Base-by-base conservation (phyloP, 2,329 filamentous ascomycete species). In the Claviceps fusiformis region DNA sequence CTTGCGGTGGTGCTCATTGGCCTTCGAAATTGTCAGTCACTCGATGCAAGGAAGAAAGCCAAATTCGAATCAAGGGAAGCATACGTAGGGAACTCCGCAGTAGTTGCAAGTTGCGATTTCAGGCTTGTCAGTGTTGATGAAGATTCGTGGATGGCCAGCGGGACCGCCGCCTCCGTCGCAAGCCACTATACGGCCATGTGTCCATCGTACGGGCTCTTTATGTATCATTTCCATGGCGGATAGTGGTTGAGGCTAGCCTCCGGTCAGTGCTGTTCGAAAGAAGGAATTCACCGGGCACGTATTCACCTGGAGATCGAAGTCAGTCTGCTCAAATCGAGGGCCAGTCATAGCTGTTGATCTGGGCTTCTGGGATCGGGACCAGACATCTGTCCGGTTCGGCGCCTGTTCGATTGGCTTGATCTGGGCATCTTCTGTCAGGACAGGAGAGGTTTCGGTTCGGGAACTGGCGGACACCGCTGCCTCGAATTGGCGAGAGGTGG, bases 91-190 rank as follows among this genome's bases (percentile, higher is more conserved):
- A 62, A 93, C 70, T 54, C 93, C 93, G 69, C 93, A 98, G 76
- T 98, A 98, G 66, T 80, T 85, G 78, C 93, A 98, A 68, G 77
- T 77, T 71, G 82, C 82, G 65, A 98, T 95, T 76, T 97, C 85
- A 47, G 93, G 88, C 79, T 96, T 97, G 74, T 98, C 93, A 62
- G 87, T 85, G 74, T 98, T 98, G 81, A 98, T 98, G 71, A 90
- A 98, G 73, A 98, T 86, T 66, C 82, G 82, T 52, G 93, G 93
- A 71, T 98, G 93, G 47, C 93, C 93, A 55, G 88, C 75, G 37
- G 91, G 86, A 49, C 92, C 93, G 62, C 91, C 91, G 57, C 92
- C 93, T 56, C 93, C 93, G 65, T 97, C 91, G 69, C 93, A 98
- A 48, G 84, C 83, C 53, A 95, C 92, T 51, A 87, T 72, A 58